phyloP scores from a whole-genome alignment of 2,329 filamentous ascomycete species.

The Colletotrichum caudatum region DNA sequence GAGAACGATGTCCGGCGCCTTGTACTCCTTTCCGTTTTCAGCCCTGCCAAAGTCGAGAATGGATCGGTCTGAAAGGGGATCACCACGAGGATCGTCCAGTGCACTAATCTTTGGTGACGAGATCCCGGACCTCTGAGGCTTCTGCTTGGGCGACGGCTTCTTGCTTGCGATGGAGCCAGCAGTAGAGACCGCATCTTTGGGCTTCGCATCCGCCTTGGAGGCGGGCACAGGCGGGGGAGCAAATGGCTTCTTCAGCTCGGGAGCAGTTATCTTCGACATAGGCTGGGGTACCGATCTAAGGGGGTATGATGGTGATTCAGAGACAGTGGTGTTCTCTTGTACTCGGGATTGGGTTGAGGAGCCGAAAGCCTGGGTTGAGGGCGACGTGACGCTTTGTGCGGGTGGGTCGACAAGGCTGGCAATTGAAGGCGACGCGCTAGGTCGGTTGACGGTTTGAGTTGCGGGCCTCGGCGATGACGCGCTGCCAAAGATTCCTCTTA shows the following conservation, averaged over 20 bases:
- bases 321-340: constrained; percentile 54
- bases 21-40: constrained; percentile 68
- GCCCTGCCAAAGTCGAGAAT: constrained; percentile 73
- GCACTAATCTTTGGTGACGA: constrained; percentile 65
- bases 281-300: constrained; percentile 51
- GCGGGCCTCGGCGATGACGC: constrained; percentile 63
- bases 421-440: constrained; percentile 92
- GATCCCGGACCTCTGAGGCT: constrained; percentile 54
- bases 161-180: constrained; percentile 49
- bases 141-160: constrained; percentile 62
- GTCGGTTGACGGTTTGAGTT: constrained; percentile 67
- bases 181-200: constrained; percentile 32
- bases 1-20: constrained; percentile 83
- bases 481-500: constrained; percentile 59
- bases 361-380: constrained; percentile 45
- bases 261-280: constrained; percentile 47
- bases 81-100: constrained; percentile 58
- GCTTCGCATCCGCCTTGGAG: constrained; percentile 40
- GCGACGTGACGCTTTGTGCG: constrained; percentile 53
- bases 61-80: constrained; percentile 55
- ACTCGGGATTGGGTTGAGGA: constrained; percentile 48
- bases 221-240: constrained; percentile 51
- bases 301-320: constrained; percentile 58
- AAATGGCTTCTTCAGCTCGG: constrained; percentile 55
- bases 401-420: constrained; percentile 85